Base-by-base conservation (phyloP, 148 eudicot species). In the Diospyros kaki region DNA sequence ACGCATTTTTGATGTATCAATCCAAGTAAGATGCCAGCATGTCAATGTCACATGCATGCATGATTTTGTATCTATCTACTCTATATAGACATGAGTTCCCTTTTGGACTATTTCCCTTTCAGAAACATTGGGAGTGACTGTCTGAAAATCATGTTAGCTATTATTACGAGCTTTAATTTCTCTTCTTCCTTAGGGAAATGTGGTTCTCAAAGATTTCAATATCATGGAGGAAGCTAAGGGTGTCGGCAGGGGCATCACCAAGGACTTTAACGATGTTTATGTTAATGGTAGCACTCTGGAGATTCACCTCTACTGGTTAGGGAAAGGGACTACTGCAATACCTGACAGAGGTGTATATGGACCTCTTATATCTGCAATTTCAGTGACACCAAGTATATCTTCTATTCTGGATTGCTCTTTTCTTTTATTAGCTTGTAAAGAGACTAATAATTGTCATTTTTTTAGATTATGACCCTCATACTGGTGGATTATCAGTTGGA, bases 1-100 rank as follows among this genome's bases (percentile, higher is more conserved):
- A 46, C 96, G 93, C 50, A 75, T 90, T 45, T 90, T 93, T 75
- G 93, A 92, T 81, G 87, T 89, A 53, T 72, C 84, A 42, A 84
- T 90, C 78, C 97, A 89, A 89, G 94, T 92, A 58, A 69, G 73
- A 77, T 42, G 48, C 76, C 12, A 43, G 11, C 56, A 12, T 9
- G 28, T 60, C 39, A 11, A 43, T 3, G 18, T 64, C 39, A 28
- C 28, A 73, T 39, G 60, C 59, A 61, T 73, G 17, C 12, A 44
- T 73, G 41, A 14, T 53, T 53, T 42, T 14, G 38, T n/a, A 40
- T 54, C 54, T 3, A 42, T 40, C 50, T 54, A 8, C 4, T 50
- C 15, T 8, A n/a, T 15, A 55, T 5, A 2, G 52, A 54, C 8
- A 4, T n/a, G 4, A 54, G 41, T 72, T 65, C 54, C 68, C 8